Base-by-base conservation (phyloP, 495 filamentous ascomycete species). In the Aspergillus hancockii region DNA sequence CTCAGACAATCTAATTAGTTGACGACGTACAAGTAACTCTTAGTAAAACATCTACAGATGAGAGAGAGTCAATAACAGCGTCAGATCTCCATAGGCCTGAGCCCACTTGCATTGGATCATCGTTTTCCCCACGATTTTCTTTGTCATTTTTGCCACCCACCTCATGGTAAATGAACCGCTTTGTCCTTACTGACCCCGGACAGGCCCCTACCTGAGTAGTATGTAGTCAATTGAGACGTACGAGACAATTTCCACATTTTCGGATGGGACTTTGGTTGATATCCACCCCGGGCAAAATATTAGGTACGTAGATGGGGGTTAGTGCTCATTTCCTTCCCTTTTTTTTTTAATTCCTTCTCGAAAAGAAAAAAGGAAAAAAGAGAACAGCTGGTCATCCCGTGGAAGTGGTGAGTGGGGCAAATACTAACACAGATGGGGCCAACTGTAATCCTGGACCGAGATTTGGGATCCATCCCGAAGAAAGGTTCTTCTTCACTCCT, bases 391-490 rank as follows among this genome's bases (percentile, higher is more conserved):
- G 25, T 49, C 46, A 19, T 12, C 7, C 28, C n/a, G 21, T 25
- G 40, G 25, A 25, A n/a, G n/a, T 28, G 25, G 25, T 28, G 25
- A 31, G 55, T 58, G 60, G 40, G 43, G 49, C 30, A 40, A 23
- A 8, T n/a, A n/a, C n/a, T n/a, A n/a, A n/a, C n/a, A n/a, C 32
- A 50, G 36, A 21, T 49, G 49, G 22, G 38, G 25, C 49, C 49
- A 43, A 47, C 50, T 52, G 38, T 46, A 52, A 53, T 54, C 50
- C 32, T 32, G 23, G 45, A 34, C 46, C 30, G 40, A 46, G 47
- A 13, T 3, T 14, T 41, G 21, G 51, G 32, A 23, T 40, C 51
- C 31, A 32, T 22, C 19, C 16, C 18, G 40, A 43, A 18, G 1
- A 19, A 43, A 43, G 18, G 40, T 14, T 9, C 5, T 41, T 8